Evolutionary conservation across 495 filamentous ascomycete genomes (phyloP).

Genomic region (Aspergillus ellipticus): DNA sequence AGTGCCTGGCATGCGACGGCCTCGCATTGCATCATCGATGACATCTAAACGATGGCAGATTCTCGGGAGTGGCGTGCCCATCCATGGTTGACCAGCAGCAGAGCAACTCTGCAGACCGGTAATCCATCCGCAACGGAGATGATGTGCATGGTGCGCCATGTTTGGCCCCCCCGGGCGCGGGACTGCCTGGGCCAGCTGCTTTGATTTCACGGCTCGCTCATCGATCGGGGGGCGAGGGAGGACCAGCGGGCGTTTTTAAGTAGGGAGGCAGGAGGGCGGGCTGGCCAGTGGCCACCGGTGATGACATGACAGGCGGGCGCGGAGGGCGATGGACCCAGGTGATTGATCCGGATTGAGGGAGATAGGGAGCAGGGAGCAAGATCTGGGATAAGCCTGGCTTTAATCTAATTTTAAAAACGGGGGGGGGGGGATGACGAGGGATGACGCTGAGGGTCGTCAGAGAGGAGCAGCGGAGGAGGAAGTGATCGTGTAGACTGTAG

Average conservation of each 20-base stretch:
- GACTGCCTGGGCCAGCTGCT: too few species aligned
- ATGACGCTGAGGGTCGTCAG: not conserved
- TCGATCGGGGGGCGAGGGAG: too few species aligned
- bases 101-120: not conserved
- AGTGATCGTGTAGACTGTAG: too few species aligned
- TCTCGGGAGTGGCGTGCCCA: slow-evolving; percentile 3
- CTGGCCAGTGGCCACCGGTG: not conserved
- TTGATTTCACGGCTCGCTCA: too few species aligned
- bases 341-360: not conserved
- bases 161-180: too few species aligned
- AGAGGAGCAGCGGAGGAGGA: not conserved
- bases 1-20: not conserved
- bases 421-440: not conserved
- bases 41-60: not conserved
- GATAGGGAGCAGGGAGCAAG: not conserved
- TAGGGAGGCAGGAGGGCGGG: not conserved
- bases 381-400: not conserved
- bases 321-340: too few species aligned
- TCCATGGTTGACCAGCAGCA: not conserved
- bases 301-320: not conserved
- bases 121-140: not conserved
- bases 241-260: too few species aligned
- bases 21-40: slow-evolving; percentile 5
- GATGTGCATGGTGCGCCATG: not conserved
- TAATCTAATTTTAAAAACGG: not conserved